Evolutionary conservation across 2,329 filamentous ascomycete genomes (phyloP).

Genomic region (Aspergillus neotritici): DNA sequence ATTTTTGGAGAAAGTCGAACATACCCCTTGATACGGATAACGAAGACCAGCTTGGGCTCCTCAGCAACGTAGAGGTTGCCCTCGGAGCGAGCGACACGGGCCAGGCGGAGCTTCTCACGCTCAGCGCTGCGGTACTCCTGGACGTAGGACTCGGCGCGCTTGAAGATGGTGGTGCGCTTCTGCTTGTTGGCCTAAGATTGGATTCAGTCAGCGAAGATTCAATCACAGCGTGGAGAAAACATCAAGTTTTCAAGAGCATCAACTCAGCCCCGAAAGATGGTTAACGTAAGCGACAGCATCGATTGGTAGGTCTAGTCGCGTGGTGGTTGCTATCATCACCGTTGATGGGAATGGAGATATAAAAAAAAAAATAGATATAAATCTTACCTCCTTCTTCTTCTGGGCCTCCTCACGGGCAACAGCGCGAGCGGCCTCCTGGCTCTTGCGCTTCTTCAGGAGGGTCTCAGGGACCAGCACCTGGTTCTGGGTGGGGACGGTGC

Average conservation of each 20-base stretch:
- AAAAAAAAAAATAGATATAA: constrained; percentile 23
- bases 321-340: constrained; percentile 84
- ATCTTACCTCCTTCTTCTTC: constrained; percentile 83
- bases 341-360: constrained; percentile 28
- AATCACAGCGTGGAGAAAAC: constrained; percentile 10
- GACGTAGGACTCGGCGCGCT: constrained; percentile 99
- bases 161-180: constrained; percentile 98
- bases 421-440: constrained; percentile 97
- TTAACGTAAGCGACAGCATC: constrained; percentile 77
- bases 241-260: constrained; percentile 17
- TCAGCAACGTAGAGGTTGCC: constrained; percentile 92
- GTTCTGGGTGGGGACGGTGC: constrained; percentile 87
- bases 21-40: constrained; percentile 97
- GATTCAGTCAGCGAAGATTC: constrained; percentile 23
- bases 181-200: constrained; percentile 81
- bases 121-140: constrained; percentile 98
- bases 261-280: constrained; percentile 68
- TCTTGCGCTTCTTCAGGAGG: constrained; percentile 99
- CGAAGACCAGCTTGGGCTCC: constrained; percentile 94
- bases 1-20: constrained; percentile 22
- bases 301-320: constrained; percentile 89
- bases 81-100: constrained; percentile 81
- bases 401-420: constrained; percentile 72
- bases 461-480: constrained; percentile 98
- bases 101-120: constrained; percentile 95